Evolutionary conservation across 1,284 basidiomycete genomes (phyloP), one percentile per base, ranked within the genome.

Genomic region (Pseudozyma tsukubaensis): DNA sequence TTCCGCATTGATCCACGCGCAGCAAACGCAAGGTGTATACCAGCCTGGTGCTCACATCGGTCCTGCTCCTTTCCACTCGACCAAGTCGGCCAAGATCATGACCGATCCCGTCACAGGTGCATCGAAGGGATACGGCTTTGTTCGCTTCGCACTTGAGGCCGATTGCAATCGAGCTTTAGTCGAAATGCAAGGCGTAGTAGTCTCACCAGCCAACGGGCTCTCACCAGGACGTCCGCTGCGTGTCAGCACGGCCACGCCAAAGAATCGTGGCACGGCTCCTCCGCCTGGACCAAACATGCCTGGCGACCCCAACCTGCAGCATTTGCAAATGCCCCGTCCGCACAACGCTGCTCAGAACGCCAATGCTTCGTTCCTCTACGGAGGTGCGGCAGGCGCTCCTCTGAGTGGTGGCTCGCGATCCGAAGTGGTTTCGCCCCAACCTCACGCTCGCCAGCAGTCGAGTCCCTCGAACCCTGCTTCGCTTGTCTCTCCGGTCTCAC

Each of bases 81-180:
- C 77, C 55, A 76, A 76, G 57, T 76, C 77, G 18, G 78, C 80
- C 44, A 77, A 78, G 62, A 78, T 81, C 50, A 80, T 80, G 75
- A 67, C 78, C 16, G 77, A 79, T n/a, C 68, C 76, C 1, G 59
- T 70, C n/a, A 76, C 72, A 10, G 71, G 77, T 21, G 63, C 63
- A 2, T 78, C 77, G 9, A 64, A 77, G n/a, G 79, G 80, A n/a
- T 82, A 79, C 35, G 81, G 80, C 18, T 82, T 83, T 44, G 81
- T 83, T 1, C 78, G 80, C 11, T 82, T 84, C 42, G 48, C 60
- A 3, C 55, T 66, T 13, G 73, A 77, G 50, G 59, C 65, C 13
- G 83, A 84, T 36, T 70, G 77, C 70, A 72, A 76, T 21, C 73
- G 83, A 36, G 83, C 83, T 7, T 61, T 84, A 29, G 72, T 83